Evolutionary conservation across 169 alveolate genomes (phyloP).

Genomic region (Cryptosporidium tyzzeri): DNA sequence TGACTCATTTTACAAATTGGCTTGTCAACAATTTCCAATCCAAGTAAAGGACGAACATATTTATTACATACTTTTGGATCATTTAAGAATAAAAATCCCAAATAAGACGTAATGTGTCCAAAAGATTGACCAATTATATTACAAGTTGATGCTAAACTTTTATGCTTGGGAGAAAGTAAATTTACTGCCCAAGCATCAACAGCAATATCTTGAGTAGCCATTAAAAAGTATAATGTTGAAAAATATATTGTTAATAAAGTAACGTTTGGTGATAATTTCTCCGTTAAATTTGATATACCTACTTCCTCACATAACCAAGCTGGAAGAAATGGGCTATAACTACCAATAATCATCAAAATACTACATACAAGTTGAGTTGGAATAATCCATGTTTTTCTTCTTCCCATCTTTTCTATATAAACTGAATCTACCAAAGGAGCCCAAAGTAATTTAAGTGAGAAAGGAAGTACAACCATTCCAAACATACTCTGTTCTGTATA

Average conservation of each 20-base stretch:
- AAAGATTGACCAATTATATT: slow-evolving; percentile 86
- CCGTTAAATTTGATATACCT: background rate
- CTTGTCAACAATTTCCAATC: slow-evolving; percentile 53
- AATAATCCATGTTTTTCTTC: slow-evolving; percentile 93
- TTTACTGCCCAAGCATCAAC: slow-evolving; percentile 97
- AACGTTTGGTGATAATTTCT: slow-evolving; percentile 20
- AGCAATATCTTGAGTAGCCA: slow-evolving; percentile 95
- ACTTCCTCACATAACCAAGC: slow-evolving; percentile 53
- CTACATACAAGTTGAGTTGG: slow-evolving; percentile 87
- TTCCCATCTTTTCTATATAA: slow-evolving; percentile 86
- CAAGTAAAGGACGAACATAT: slow-evolving; percentile 76
- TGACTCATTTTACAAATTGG: slow-evolving; percentile 80
- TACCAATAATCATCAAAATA: slow-evolving; percentile 69
- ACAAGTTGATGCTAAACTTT: slow-evolving; percentile 87
- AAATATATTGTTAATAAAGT: slow-evolving; percentile 53
- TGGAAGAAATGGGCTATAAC: slow-evolving; percentile 49
- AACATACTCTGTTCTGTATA: slow-evolving; percentile 84
- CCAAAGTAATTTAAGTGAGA: slow-evolving; percentile 91
- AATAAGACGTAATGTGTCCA: slow-evolving; percentile 85
- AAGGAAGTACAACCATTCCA: slow-evolving; percentile 80
- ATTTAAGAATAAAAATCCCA: slow-evolving; percentile 83
- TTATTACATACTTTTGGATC: slow-evolving; percentile 76
- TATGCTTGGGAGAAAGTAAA: slow-evolving; percentile 85
- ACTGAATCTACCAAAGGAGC: slow-evolving; percentile 93
- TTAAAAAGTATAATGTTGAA: slow-evolving; percentile 79